Percentiles rank a stretch among this genome's conserved stretches.
phyloP scores from a whole-genome alignment of 2,329 filamentous ascomycete species.

The Tolypocladium ovalisporum region DNA sequence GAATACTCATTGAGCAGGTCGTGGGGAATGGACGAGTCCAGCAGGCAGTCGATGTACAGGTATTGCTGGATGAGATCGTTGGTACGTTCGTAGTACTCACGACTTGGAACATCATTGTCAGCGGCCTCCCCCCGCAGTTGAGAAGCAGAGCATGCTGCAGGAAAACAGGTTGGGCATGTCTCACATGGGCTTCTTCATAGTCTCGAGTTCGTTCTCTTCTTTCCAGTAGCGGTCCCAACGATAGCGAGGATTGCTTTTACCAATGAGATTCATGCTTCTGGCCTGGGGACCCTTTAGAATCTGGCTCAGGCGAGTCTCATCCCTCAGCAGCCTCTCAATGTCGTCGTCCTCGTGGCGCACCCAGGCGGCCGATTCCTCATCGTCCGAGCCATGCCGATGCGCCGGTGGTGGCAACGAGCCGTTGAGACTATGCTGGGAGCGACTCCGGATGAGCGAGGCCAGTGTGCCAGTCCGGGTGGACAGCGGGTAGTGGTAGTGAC shows the following conservation, averaged over 20 bases:
- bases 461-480: conserved; percentile 25
- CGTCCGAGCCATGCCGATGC: conserved; percentile 13
- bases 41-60: conserved; percentile 79
- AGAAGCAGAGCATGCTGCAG: background rate
- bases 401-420: conserved; percentile 12
- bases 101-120: conserved; percentile 29
- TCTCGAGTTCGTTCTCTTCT: conserved; percentile 59
- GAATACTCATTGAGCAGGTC: conserved; percentile 84
- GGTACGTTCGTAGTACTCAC: conserved; percentile 78
- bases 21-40: conserved; percentile 88
- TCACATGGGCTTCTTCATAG: conserved; percentile 61
- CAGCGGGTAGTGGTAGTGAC: conserved; percentile 17
- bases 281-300: conserved; percentile 60
- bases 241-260: conserved; percentile 77
- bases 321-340: conserved; percentile 31
- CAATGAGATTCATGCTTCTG: conserved; percentile 77
- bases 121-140: conserved; percentile 1
- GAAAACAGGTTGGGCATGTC: conserved; percentile 4
- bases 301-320: conserved; percentile 48
- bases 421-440: conserved; percentile 22
- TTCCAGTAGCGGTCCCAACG: conserved; percentile 84
- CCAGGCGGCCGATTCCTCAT: conserved; percentile 19
- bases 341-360: conserved; percentile 28
- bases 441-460: conserved; percentile 26
- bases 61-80: conserved; percentile 88